Percentiles rank a stretch among this genome's conserved stretches.
Evolutionary conservation across 2,329 filamentous ascomycete genomes (phyloP).

Genomic region (Arthrobotrys sphaeroides): DNA sequence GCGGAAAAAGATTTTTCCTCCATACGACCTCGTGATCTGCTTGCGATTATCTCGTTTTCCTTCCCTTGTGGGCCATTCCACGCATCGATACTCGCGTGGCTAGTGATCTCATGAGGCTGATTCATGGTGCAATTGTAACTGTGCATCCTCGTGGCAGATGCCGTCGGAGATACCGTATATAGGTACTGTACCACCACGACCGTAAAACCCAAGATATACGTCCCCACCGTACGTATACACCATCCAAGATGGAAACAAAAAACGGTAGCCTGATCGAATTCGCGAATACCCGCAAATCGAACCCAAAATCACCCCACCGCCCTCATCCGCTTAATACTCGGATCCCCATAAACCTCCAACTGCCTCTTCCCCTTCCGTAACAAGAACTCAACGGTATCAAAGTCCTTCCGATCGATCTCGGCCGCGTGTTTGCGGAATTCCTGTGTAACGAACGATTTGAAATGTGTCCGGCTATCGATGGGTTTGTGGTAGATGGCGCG

Average conservation of each 20-base stretch:
- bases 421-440: slow-evolving; percentile 78
- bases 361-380: slow-evolving; percentile 82
- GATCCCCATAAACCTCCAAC: slow-evolving; percentile 80
- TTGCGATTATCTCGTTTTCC: slow-evolving; percentile 6
- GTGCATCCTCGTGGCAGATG: slow-evolving; percentile 6
- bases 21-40: slow-evolving; percentile 17
- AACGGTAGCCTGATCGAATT: too few relatives aligned
- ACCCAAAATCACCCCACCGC: not conserved
- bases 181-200: not conserved
- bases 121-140: slow-evolving; percentile 26
- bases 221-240: too few relatives aligned
- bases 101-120: slow-evolving; percentile 25
- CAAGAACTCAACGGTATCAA: slow-evolving; percentile 83
- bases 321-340: slow-evolving; percentile 78
- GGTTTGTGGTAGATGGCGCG: slow-evolving; percentile 84
- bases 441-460: slow-evolving; percentile 63
- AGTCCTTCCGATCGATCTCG: slow-evolving; percentile 80
- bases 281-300: too few relatives aligned
- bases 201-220: not conserved
- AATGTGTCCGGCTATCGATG: slow-evolving; percentile 65
- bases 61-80: not conserved
- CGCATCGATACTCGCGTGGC: slow-evolving; percentile 17
- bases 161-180: too few relatives aligned
- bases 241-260: too few relatives aligned
- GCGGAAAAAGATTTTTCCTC: not conserved